Evolutionary conservation across 257 asterid species (phyloP).

Genomic region (Lavandula angustifolia): DNA sequence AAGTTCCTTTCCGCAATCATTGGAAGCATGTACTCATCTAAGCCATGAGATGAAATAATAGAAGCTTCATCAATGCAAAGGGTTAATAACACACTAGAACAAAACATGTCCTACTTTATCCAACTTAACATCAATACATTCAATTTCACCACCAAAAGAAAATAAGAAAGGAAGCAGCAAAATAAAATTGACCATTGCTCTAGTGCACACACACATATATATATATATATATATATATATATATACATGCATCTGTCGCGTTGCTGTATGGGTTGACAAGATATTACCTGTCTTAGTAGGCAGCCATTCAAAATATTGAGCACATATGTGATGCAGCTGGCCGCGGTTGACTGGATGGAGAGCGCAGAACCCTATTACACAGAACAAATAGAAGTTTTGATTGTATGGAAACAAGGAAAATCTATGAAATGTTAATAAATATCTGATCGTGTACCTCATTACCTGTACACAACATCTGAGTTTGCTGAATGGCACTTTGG

Average conservation of each 20-base stretch:
- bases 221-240: too few relatives aligned
- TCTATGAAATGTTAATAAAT: background rate
- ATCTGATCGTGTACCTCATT: constrained; percentile 10
- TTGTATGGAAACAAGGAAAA: constrained; percentile 7
- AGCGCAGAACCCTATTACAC: constrained; percentile 67
- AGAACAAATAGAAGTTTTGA: constrained; percentile 6
- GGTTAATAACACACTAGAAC: background rate
- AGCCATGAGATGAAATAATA: constrained; percentile 35
- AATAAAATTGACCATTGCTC: too few relatives aligned
- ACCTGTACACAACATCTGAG: constrained; percentile 75
- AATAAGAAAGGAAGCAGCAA: too few relatives aligned
- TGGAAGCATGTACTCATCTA: constrained; percentile 93
- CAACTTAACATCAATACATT: too few relatives aligned
- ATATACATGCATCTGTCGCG: too few relatives aligned
- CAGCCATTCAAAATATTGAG: constrained; percentile 70
- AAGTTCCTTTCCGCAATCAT: constrained; percentile 89
- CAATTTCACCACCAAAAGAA: too few relatives aligned
- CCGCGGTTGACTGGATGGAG: constrained; percentile 53
- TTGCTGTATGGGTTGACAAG: background rate
- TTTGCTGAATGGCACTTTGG: constrained; percentile 84
- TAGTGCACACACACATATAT: too few relatives aligned
- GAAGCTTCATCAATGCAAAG: constrained; percentile 30
- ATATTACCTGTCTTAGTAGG: constrained; percentile 83
- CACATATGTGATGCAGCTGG: constrained; percentile 71
- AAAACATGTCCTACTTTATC: background rate